Percentiles rank a stretch among this genome's conserved stretches.
Evolutionary conservation across 2,329 filamentous ascomycete species (phyloP).

Genomic region (Cercospora sp.): DNA sequence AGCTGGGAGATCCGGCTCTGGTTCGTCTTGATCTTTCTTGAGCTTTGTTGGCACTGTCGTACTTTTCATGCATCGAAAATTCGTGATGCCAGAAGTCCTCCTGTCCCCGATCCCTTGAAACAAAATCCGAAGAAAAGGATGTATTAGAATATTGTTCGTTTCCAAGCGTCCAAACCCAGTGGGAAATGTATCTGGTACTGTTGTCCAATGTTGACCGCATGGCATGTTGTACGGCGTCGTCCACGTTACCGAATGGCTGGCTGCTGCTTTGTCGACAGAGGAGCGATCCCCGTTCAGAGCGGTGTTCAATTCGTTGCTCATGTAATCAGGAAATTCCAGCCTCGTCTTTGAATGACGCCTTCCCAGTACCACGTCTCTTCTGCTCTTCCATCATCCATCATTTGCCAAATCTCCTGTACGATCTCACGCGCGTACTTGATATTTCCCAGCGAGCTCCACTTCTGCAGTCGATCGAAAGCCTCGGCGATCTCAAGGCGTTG

Average conservation of each 20-base stretch:
- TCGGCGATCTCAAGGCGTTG: conserved; percentile 58
- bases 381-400: conserved; percentile 58
- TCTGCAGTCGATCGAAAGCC: conserved; percentile 56
- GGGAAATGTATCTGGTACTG: background rate
- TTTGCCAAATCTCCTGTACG: conserved; percentile 58
- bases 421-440: conserved; percentile 58
- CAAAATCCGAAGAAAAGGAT: background rate
- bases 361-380: conserved; percentile 65
- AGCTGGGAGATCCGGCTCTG: background rate
- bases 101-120: background rate
- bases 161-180: background rate
- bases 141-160: background rate
- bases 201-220: background rate
- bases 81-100: conserved; percentile 8
- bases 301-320: conserved; percentile 30
- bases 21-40: background rate
- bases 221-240: background rate
- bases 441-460: conserved; percentile 59
- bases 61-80: conserved; percentile 11
- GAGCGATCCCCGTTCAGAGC: background rate
- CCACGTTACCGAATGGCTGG: background rate
- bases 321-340: conserved; percentile 63
- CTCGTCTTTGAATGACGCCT: conserved; percentile 57
- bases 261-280: background rate
- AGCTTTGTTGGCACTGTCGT: conserved; percentile 1